phyloP scores from a whole-genome alignment of 352 stramenopile species.

The Phytophthora vignae region DNA sequence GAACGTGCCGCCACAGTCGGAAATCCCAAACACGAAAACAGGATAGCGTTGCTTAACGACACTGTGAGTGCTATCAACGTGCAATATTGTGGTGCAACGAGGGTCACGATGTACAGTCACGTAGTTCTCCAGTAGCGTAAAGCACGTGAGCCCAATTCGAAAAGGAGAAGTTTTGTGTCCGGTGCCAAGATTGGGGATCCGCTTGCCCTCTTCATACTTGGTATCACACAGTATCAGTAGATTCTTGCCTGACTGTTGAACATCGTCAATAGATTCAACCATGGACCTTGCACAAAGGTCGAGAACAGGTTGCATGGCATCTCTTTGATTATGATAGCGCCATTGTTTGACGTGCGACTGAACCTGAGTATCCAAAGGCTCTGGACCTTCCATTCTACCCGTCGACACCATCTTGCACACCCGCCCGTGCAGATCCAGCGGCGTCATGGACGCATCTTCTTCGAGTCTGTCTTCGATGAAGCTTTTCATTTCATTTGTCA shows the following conservation, averaged over 20 bases:
- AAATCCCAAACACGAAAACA: not conserved
- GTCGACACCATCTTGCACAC: not conserved
- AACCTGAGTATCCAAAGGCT: not conserved
- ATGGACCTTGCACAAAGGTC: too few species aligned
- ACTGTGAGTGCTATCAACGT: not conserved
- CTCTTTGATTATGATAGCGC: too few species aligned
- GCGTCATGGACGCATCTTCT: too few species aligned
- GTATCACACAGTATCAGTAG: too few species aligned
- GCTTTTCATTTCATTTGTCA: not conserved
- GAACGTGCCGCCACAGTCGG: not conserved
- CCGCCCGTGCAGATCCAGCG: too few species aligned
- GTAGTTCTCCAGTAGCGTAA: not conserved
- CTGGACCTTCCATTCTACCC: not conserved
- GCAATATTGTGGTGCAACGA: not conserved
- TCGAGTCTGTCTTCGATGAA: not conserved
- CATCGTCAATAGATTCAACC: too few species aligned
- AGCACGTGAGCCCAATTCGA: too few species aligned
- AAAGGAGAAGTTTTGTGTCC: too few species aligned
- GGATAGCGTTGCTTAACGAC: not conserved
- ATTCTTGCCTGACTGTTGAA: too few species aligned
- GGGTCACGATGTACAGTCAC: not conserved
- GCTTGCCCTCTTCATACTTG: too few species aligned
- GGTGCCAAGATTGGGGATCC: too few species aligned
- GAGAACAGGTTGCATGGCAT: too few species aligned
- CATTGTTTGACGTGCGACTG: not conserved